Base-by-base conservation (phyloP, 164 flowering plant species). In the Vitis rotundifolia region DNA sequence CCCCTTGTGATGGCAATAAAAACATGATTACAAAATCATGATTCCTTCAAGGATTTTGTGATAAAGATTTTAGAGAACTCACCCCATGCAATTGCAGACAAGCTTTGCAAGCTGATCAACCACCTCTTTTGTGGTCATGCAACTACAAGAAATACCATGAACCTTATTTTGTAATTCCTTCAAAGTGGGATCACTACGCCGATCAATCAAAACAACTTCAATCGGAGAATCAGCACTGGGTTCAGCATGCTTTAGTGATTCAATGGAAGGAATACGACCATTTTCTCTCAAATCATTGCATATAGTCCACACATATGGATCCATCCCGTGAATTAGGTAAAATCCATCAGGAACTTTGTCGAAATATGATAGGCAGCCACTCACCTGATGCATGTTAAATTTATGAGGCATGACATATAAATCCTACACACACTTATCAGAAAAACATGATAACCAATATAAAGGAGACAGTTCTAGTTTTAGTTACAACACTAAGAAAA, bases 321-420 rank as follows among this genome's bases (percentile, higher is more conserved):
- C 87, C 86, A 96, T 83, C 68, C 99, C 99, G 71, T 87, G 76
- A 58, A 96, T 87, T 68, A 83, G 66, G 77, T 93, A 91, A 82
- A 96, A 96, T 50, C 95, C 98, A 88, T 96, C 97, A 48, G 93
- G 97, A 73, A 93, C 71, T 79, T 82, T 90, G 77, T 93, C 98
- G 61, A 72, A 84, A 78, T 96, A 96, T 62, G 98, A 96, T 58
- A 96, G 79, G 78, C 95, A 87, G 55, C 98, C 98, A 85, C 85
- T 96, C 64, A 90, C 95, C 98, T 95, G 86, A 75, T 68, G 59
- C 71, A 77, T 13, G 70, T 59, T 49, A 76, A 55, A 64, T 59
- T 15, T 68, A 26, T 55, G 68, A 69, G 56, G 31, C 16, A 64
- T 37, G 7, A 37, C 7, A 16, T 28, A 22, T 29, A 63, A 61